phyloP scores from a whole-genome alignment of 2,329 filamentous ascomycete species.

The Sphaceloma murrayae region DNA sequence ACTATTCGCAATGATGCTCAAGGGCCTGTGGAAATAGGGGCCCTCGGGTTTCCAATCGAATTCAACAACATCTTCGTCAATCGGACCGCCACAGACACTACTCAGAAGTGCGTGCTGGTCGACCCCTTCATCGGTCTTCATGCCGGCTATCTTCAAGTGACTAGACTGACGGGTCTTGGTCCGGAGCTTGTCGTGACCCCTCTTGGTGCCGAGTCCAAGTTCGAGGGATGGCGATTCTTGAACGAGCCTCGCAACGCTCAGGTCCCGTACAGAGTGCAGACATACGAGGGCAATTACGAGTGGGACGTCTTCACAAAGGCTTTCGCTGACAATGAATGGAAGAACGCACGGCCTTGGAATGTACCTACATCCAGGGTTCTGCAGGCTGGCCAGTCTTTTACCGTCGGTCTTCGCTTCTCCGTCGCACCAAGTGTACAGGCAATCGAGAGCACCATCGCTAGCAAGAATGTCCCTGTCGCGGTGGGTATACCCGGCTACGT shows the following conservation, averaged over 20 bases:
- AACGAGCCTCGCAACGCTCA: conserved; percentile 35
- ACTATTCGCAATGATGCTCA: conserved; percentile 40
- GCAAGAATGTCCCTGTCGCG: conserved; percentile 40
- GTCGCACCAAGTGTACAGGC: conserved; percentile 37
- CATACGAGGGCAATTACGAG: conserved; percentile 52
- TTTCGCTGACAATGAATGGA: conserved; percentile 50
- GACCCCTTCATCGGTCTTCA: conserved; percentile 54
- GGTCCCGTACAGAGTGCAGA: conserved; percentile 42
- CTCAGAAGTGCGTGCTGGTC: conserved; percentile 44
- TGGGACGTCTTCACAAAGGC: conserved; percentile 49
- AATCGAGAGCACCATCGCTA: conserved; percentile 40
- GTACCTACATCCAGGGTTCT: conserved; percentile 40
- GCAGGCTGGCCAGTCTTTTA: conserved; percentile 36
- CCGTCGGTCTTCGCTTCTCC: conserved; percentile 45
- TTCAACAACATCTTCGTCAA: conserved; percentile 55
- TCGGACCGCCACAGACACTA: conserved; percentile 40
- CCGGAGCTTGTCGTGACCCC: conserved; percentile 48
- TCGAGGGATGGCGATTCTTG: conserved; percentile 50
- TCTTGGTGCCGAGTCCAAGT: conserved; percentile 36
- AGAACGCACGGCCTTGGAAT: conserved; percentile 45
- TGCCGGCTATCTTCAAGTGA: conserved; percentile 48
- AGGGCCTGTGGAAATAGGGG: conserved; percentile 43
- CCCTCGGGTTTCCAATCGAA: conserved; percentile 49
- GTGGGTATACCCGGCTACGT: conserved; percentile 48
- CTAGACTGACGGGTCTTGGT: conserved; percentile 44